These are phyloP conservation scores for Eremothecium cymbalariae DNA, from an alignment of 1,139 yeast genomes.

Conservation along the genomic window DNA sequence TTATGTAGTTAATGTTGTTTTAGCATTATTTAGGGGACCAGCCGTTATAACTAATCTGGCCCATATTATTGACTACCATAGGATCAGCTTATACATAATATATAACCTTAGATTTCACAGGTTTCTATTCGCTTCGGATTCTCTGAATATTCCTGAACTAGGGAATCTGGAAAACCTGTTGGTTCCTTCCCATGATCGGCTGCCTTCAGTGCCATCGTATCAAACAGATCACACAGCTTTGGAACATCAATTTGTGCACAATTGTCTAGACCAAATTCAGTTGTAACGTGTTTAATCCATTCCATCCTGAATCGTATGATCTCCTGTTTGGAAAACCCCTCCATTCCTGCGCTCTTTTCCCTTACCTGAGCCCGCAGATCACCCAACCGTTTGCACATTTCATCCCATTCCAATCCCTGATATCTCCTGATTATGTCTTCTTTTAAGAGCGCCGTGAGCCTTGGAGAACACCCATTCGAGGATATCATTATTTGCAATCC, in stretches of 20 bases:
- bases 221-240: conserved; percentile 13
- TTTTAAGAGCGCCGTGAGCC: conserved; percentile 28
- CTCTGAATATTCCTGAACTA: not conserved
- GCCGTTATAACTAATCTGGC: too few species aligned
- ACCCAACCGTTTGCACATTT: conserved; percentile 23
- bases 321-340: conserved; percentile 13
- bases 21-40: too few species aligned
- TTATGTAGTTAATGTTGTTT: too few species aligned
- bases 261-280: conserved; percentile 23
- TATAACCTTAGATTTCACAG: too few species aligned
- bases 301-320: conserved; percentile 23
- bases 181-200: not conserved
- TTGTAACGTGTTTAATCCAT: conserved; percentile 29
- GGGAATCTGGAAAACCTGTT: not conserved
- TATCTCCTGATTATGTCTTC: conserved; percentile 21
- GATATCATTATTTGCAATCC: conserved; percentile 28
- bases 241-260: conserved; percentile 23
- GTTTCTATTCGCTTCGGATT: too few species aligned
- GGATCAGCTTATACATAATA: too few species aligned
- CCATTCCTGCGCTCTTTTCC: not conserved
- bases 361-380: conserved; percentile 21
- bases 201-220: conserved; percentile 8
- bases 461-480: conserved; percentile 30
- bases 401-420: conserved; percentile 18
- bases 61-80: too few species aligned